These are phyloP conservation scores for Sclerotinia spermophila DNA, from an alignment of 2,329 filamentous ascomycete species.

Conservation along the genomic window DNA sequence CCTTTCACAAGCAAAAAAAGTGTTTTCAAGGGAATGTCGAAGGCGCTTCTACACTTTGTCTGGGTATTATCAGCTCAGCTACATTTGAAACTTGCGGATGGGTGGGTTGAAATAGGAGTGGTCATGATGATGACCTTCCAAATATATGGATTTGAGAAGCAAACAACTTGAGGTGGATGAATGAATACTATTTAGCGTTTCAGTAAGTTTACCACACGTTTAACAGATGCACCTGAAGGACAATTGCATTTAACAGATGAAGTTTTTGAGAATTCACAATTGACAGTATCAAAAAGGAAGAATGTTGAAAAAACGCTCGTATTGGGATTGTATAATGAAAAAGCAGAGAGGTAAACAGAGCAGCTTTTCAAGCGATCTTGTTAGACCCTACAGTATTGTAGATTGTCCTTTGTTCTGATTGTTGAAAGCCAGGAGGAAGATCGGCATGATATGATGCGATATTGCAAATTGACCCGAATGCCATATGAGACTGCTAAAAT, in stretches of 20 bases:
- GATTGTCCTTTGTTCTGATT: too few species aligned
- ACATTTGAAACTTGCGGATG: background rate
- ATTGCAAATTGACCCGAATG: background rate
- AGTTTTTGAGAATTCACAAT: background rate
- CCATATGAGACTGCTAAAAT: background rate
- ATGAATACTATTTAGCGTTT: too few species aligned
- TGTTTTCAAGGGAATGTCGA: too few species aligned
- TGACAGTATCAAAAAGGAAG: background rate
- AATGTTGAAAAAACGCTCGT: background rate
- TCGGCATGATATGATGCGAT: background rate
- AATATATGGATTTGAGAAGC: too few species aligned
- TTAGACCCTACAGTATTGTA: too few species aligned
- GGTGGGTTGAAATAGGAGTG: too few species aligned
- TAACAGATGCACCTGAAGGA: background rate
- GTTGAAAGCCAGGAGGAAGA: background rate
- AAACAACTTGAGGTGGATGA: background rate
- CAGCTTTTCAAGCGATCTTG: too few species aligned
- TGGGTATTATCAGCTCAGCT: too few species aligned
- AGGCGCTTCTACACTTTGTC: too few species aligned
- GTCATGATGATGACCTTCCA: too few species aligned
- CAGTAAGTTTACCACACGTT: background rate
- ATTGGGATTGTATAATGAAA: background rate
- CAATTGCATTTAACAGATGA: background rate
- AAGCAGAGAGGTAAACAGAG: background rate
- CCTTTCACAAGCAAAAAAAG: too few species aligned